Evolutionary conservation across 2,329 filamentous ascomycete genomes (phyloP), one percentile per base, ranked within the genome.

Genomic region (Arthrocladium fulminans): DNA sequence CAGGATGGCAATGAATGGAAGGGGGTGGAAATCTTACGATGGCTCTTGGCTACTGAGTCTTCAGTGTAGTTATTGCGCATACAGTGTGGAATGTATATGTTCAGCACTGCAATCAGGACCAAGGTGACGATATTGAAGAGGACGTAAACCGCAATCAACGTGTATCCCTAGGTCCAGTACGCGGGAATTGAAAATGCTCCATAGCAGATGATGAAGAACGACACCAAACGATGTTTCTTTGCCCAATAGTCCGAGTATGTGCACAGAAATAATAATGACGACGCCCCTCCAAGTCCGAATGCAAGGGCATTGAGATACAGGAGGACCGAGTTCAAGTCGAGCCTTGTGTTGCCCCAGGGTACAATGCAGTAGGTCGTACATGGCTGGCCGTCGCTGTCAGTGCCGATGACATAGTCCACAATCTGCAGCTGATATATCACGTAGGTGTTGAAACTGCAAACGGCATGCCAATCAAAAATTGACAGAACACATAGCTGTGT

Each of bases 21-120:
- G n/a, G 29, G 9, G 9, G 32, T 35, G 12, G 32, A 35, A 35
- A 15, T 17, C 32, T 3, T 17, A 3, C 6, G 19, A 20, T 37
- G 25, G 29, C 25, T 45, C 20, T 7, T 6, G 32, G 8, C 20
- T 43, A 24, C 37, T 10, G 13, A 41, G 9, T 7, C 44, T 22
- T 41, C 9, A 19, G 15, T 17, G 19, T 32, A 32, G 29, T 32
- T 32, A n/a, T 9, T 17, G 25, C 35, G 38, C 46, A 48, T 48
- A 23, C 46, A 48, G 19, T 44, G 27, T 19, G 46, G 46, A 7
- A 48, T 48, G 46, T 48, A 48, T 9, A 48, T 44, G 19, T 48
- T 48, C 2, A 48, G 25, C 3, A 48, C 3, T 7, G 37, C 46
- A 5, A 48, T 48, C 8, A 48, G 19, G n/a, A 44, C 17, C 17